Percentiles rank a stretch among this genome's conserved stretches.
phyloP scores from a whole-genome alignment of 352 stramenopile species.

The Globisporangium cederbergense region DNA sequence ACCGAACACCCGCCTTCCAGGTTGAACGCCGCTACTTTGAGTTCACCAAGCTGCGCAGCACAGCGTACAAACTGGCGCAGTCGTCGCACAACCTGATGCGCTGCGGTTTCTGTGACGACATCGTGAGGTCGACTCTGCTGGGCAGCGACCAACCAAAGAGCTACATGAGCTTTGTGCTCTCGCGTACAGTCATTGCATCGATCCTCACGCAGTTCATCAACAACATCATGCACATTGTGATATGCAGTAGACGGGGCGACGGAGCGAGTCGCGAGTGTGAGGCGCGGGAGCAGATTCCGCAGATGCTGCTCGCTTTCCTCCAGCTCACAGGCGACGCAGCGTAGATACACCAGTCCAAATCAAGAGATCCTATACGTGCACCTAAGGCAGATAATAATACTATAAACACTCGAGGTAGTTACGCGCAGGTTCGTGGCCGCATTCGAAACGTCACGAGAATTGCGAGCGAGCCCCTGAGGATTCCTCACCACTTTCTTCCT shows the following conservation, averaged over 20 bases:
- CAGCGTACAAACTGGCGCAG: not conserved
- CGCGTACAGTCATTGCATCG: not conserved
- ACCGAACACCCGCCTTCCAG: not conserved
- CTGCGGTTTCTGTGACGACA: not conserved
- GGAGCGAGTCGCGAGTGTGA: not conserved
- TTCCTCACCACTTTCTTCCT: too few relatives aligned
- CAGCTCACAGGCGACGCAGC: not conserved
- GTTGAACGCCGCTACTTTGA: not conserved
- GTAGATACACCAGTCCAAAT: not conserved
- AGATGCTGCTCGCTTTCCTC: not conserved
- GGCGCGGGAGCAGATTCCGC: not conserved
- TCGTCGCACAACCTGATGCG: not conserved
- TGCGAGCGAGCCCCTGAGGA: too few relatives aligned
- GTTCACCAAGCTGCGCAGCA: not conserved
- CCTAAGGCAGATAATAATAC: too few relatives aligned
- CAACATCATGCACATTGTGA: not conserved
- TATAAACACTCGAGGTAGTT: too few relatives aligned
- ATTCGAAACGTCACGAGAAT: too few relatives aligned
- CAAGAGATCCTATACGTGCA: too few relatives aligned
- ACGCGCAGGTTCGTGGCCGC: too few relatives aligned
- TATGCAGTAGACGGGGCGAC: not conserved
- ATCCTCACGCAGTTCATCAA: not conserved
- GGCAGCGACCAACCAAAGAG: too few relatives aligned
- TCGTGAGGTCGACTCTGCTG: too few relatives aligned
- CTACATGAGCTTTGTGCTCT: not conserved